Conservation (phyloP, 768 basidiomycete genomes). For the Infundibulicybe gibba region DNA sequence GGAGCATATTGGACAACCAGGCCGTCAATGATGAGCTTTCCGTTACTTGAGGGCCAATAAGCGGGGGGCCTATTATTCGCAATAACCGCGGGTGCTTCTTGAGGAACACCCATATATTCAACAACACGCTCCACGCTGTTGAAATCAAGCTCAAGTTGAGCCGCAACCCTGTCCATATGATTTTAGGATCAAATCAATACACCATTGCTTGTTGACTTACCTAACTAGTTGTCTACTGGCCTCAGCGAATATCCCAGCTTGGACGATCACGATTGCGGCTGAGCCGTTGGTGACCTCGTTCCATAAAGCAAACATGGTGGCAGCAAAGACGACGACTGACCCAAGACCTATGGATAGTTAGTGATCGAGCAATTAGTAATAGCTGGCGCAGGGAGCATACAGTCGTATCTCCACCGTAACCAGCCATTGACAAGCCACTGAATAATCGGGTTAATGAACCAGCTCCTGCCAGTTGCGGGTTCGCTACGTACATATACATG, state of each 20-base stretch:
- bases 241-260: conserved; percentile 67
- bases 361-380: background rate
- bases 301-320: conserved; percentile 66
- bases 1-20: conserved; percentile 62
- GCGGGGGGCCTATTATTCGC: conserved; percentile 60
- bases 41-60: conserved; percentile 64
- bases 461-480: conserved; percentile 6
- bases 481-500: conserved; percentile 59
- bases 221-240: conserved; percentile 63
- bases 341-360: conserved; percentile 45
- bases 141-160: conserved; percentile 71
- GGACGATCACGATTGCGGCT: conserved; percentile 68
- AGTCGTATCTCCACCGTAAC: conserved; percentile 75
- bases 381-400: conserved; percentile 26
- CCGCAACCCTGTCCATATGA: conserved; percentile 44
- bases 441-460: background rate
- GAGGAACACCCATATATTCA: conserved; percentile 64
- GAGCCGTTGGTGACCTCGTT: conserved; percentile 53
- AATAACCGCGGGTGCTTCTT: conserved; percentile 64
- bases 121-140: conserved; percentile 72
- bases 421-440: conserved; percentile 70
- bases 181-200: background rate
- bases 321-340: conserved; percentile 64
- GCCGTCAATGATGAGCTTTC: conserved; percentile 54
- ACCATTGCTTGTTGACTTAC: conserved; percentile 20